phyloP scores from a whole-genome alignment of 208 protist species.

The Acanthamoeba quina region DNA sequence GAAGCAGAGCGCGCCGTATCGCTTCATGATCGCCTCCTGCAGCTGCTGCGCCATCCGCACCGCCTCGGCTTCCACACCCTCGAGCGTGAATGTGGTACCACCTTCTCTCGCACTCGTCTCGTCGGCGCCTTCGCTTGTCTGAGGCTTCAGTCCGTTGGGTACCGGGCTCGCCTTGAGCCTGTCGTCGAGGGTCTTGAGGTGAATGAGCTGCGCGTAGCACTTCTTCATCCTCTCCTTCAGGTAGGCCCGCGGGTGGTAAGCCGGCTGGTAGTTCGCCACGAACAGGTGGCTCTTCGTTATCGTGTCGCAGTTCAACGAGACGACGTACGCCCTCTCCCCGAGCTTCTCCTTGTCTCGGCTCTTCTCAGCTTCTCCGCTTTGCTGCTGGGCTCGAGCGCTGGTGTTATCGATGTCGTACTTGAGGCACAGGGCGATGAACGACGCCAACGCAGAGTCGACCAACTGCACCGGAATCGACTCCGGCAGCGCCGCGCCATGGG shows the following conservation, averaged over 20 bases:
- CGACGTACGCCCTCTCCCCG: neutral
- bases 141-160: neutral
- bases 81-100: neutral
- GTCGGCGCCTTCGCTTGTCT: neutral
- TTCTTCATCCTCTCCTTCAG: neutral
- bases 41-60: neutral
- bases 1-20: conserved; percentile 14
- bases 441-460: neutral
- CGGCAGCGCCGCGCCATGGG: conserved; percentile 5
- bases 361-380: neutral
- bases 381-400: neutral
- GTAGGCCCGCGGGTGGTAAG: conserved; percentile 15
- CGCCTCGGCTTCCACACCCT: neutral
- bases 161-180: neutral
- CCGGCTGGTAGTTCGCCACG: conserved; percentile 9
- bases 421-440: conserved; percentile 2
- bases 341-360: neutral
- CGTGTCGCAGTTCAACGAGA: neutral
- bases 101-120: neutral
- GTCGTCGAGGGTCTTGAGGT: neutral
- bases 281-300: conserved; percentile 20
- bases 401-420: conserved; percentile 26
- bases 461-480: neutral
- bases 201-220: neutral
- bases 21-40: neutral